Evolutionary conservation across 2,329 filamentous ascomycete species (phyloP).

Genomic region (Scortechinia acanthostroma): DNA sequence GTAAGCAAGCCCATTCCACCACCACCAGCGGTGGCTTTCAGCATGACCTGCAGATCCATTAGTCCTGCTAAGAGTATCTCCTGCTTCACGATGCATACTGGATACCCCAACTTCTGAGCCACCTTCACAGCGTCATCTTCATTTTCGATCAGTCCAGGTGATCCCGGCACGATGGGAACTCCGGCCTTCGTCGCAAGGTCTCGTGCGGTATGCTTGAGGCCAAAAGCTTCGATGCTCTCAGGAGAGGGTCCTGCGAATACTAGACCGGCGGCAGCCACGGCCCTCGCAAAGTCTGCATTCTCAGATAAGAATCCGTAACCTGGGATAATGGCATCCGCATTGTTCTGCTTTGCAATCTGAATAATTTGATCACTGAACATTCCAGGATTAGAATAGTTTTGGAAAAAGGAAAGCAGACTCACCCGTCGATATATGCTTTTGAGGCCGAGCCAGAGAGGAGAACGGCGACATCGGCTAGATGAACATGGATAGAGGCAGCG

Average conservation of each 20-base stretch:
- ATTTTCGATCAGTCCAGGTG: conserved; percentile 8
- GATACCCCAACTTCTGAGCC: conserved; percentile 22
- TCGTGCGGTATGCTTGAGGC: conserved; percentile 49
- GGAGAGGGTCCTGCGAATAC: conserved; percentile 49
- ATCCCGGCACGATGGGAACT: conserved; percentile 28
- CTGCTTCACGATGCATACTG: too few relatives aligned
- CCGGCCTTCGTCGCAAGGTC: conserved; percentile 38
- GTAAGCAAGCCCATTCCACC: conserved; percentile 59
- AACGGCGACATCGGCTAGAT: conserved; percentile 40
- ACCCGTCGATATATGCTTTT: conserved; percentile 38
- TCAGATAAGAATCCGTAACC: conserved; percentile 62
- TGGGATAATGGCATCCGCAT: conserved; percentile 48
- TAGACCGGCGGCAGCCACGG: conserved; percentile 41
- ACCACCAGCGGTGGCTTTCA: conserved; percentile 55
- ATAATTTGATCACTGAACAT: conserved; percentile 25
- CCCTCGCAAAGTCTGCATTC: conserved; percentile 49
- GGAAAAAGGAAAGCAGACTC: conserved; percentile 4
- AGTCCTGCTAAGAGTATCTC: too few relatives aligned
- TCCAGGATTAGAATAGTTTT: neutral
- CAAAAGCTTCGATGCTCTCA: conserved; percentile 42
- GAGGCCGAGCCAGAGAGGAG: conserved; percentile 35
- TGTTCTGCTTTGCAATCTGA: conserved; percentile 33
- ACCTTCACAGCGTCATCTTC: conserved; percentile 43
- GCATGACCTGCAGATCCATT: conserved; percentile 23
- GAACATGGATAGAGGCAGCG: conserved; percentile 42